phyloP scores from a whole-genome alignment of 306 rosid species.

The Styphnolobium japonicum region DNA sequence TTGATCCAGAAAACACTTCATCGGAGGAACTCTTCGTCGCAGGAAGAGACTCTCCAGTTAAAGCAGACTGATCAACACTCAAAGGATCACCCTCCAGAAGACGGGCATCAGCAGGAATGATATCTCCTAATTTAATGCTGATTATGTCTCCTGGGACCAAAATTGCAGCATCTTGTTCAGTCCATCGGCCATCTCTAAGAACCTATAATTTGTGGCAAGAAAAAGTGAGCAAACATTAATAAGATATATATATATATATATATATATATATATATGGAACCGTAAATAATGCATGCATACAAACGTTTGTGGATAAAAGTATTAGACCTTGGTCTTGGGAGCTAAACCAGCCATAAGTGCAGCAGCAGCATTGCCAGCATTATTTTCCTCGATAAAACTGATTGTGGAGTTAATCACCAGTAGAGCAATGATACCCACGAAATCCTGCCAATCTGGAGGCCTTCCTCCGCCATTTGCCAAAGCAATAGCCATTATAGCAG shows the following conservation, averaged over 20 bases:
- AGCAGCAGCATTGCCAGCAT: slow-evolving; percentile 99
- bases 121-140: slow-evolving; percentile 95
- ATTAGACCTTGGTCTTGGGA: slow-evolving; percentile 87
- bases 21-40: slow-evolving; percentile 88
- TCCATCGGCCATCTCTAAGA: slow-evolving; percentile 92
- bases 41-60: slow-evolving; percentile 97
- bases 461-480: slow-evolving; percentile 83
- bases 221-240: slow-evolving; percentile 11
- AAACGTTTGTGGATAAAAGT: neutral
- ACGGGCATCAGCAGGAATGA: slow-evolving; percentile 98
- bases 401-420: slow-evolving; percentile 90
- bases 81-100: slow-evolving; percentile 98
- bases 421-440: slow-evolving; percentile 74
- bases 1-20: slow-evolving; percentile 97
- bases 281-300: neutral
- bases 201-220: slow-evolving; percentile 50
- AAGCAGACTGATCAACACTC: slow-evolving; percentile 96
- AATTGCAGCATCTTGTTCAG: slow-evolving; percentile 92
- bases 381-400: slow-evolving; percentile 93
- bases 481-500: slow-evolving; percentile 96
- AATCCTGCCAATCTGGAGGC: slow-evolving; percentile 99
- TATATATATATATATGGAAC: too few relatives aligned
- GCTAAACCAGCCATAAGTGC: slow-evolving; percentile 99
- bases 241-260: too few relatives aligned
- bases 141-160: slow-evolving; percentile 96